Conservation (phyloP, 768 basidiomycete species). For the Naganishia vishniacii region DNA sequence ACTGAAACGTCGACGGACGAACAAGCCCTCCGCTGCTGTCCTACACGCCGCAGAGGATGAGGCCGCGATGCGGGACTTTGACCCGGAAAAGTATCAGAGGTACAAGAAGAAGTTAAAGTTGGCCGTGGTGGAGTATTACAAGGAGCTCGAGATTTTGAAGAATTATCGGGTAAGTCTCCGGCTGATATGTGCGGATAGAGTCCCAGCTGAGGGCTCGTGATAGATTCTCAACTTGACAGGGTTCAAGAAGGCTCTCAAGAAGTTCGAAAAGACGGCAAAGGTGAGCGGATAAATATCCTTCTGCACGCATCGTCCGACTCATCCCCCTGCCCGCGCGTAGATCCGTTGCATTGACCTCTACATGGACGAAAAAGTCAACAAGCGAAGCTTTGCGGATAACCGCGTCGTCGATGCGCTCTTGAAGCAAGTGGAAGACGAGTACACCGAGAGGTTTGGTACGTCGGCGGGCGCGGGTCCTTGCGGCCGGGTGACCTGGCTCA, state of each 20-base stretch:
- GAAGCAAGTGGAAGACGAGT: slow-evolving; percentile 69
- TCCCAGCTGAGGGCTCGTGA: slow-evolving; percentile 38
- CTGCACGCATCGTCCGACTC: too few species aligned
- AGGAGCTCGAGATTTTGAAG: slow-evolving; percentile 74
- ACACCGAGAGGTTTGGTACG: slow-evolving; percentile 70
- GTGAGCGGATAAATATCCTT: slow-evolving; percentile 50
- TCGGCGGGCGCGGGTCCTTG: slow-evolving; percentile 17
- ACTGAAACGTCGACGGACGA: too few species aligned
- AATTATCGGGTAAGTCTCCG: slow-evolving; percentile 60
- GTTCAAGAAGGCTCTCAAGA: slow-evolving; percentile 79
- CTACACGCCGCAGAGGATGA: too few species aligned
- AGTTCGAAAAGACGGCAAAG: slow-evolving; percentile 73
- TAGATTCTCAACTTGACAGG: slow-evolving; percentile 79
- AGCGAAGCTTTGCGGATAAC: slow-evolving; percentile 63
- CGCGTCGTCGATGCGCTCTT: slow-evolving; percentile 62
- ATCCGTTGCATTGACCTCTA: slow-evolving; percentile 69
- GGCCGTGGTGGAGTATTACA: slow-evolving; percentile 79
- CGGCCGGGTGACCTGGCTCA: not conserved
- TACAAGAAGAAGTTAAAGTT: slow-evolving; percentile 81
- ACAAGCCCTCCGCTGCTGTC: too few species aligned
- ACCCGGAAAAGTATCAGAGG: slow-evolving; percentile 72
- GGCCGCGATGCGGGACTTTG: slow-evolving; percentile 39
- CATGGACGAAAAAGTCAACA: slow-evolving; percentile 72
- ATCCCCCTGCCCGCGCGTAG: slow-evolving; percentile 45
- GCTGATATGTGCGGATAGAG: slow-evolving; percentile 51